These are phyloP conservation scores for Cercospora zeina DNA, from an alignment of 2,329 filamentous ascomycete genomes.

Conservation along the genomic window DNA sequence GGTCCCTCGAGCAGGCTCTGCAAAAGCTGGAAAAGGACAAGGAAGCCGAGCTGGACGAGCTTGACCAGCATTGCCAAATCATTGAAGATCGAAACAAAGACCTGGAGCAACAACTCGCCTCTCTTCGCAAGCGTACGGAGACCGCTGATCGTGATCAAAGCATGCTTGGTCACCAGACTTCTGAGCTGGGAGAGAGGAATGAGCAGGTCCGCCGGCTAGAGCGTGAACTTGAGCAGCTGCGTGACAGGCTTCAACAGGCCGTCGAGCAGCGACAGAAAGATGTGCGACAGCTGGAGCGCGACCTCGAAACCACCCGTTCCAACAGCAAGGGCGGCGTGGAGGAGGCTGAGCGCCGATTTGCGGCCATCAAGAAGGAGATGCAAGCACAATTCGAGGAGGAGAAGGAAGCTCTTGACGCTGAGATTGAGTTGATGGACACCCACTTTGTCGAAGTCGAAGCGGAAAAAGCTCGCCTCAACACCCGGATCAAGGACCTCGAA, in stretches of 20 bases:
- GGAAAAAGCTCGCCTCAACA: conserved; percentile 60
- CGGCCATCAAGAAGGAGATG: conserved; percentile 56
- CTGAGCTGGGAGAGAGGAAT: conserved; percentile 32
- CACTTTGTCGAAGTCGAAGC: conserved; percentile 46
- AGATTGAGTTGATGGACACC: conserved; percentile 52
- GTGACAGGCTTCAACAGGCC: conserved; percentile 42
- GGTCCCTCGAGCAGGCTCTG: conserved; percentile 38
- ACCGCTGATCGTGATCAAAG: conserved; percentile 35
- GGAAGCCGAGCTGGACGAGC: conserved; percentile 42
- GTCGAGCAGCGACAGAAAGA: conserved; percentile 37
- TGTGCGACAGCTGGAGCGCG: conserved; percentile 46
- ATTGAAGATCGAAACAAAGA: conserved; percentile 37
- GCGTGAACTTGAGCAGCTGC: conserved; percentile 46
- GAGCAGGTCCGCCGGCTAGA: conserved; percentile 42
- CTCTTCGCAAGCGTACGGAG: conserved; percentile 29
- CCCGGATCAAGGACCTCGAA: conserved; percentile 52
- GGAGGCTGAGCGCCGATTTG: conserved; percentile 44
- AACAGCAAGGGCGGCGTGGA: conserved; percentile 31
- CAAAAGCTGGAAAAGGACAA: conserved; percentile 41
- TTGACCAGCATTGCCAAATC: conserved; percentile 40
- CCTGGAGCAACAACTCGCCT: conserved; percentile 33
- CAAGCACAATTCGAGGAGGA: conserved; percentile 40
- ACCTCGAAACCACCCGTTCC: conserved; percentile 42
- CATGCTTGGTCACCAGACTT: conserved; percentile 33
- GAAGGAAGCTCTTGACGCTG: conserved; percentile 57